phyloP scores from a whole-genome alignment of 805 yeast genomes.

The Ogataea ramenticola region DNA sequence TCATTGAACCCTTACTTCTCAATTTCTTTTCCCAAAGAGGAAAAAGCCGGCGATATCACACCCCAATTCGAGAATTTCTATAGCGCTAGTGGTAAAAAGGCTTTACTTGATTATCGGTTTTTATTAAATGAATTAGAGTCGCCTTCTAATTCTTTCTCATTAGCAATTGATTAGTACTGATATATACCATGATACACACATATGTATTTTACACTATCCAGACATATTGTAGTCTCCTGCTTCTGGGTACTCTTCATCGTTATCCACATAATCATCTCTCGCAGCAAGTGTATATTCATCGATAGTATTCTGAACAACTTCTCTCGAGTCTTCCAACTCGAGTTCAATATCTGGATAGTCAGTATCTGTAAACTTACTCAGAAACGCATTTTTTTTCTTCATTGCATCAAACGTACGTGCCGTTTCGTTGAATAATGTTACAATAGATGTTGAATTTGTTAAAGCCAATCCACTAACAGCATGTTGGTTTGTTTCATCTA shows the following conservation, averaged over 20 bases:
- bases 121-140: too few relatives aligned
- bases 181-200: too few relatives aligned
- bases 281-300: slow-evolving; percentile 41
- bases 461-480: slow-evolving; percentile 75
- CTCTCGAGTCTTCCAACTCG: slow-evolving; percentile 43
- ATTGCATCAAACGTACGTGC: slow-evolving; percentile 74
- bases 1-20: too few relatives aligned
- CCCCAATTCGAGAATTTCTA: too few relatives aligned
- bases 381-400: slow-evolving; percentile 73
- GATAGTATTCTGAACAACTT: slow-evolving; percentile 35
- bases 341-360: slow-evolving; percentile 41
- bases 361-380: slow-evolving; percentile 60
- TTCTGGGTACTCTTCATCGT: slow-evolving; percentile 48
- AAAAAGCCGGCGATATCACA: too few relatives aligned
- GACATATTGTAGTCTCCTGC: slow-evolving; percentile 36
- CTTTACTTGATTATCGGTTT: too few relatives aligned
- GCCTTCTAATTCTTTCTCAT: too few relatives aligned
- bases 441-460: slow-evolving; percentile 73
- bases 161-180: too few relatives aligned
- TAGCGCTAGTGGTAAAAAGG: too few relatives aligned
- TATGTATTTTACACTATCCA: neutral
- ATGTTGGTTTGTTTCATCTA: slow-evolving; percentile 19
- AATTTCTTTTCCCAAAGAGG: neutral
- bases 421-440: slow-evolving; percentile 56
- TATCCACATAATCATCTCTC: slow-evolving; percentile 37